These are phyloP conservation scores for Spergularia bocconei DNA, from an alignment of 148 eudicot genomes.

Conservation along the genomic window DNA sequence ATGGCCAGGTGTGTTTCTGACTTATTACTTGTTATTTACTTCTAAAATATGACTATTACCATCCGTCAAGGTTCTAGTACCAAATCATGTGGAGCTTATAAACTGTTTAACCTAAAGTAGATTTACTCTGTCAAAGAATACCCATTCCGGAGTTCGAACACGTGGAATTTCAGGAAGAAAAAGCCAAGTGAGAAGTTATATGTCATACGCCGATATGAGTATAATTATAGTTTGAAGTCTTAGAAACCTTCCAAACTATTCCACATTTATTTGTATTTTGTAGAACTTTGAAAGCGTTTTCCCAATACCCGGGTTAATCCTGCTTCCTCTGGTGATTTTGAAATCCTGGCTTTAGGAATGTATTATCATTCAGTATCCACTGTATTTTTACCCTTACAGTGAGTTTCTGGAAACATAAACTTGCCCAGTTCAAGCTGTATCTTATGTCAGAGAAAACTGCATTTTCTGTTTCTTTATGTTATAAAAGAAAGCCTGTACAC, in stretches of 20 bases:
- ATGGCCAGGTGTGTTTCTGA: conserved; percentile 65
- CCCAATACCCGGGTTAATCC: too few relatives aligned
- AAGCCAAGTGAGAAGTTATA: background rate
- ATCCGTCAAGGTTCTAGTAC: background rate
- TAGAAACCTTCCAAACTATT: background rate
- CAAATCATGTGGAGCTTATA: background rate
- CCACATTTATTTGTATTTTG: too few relatives aligned
- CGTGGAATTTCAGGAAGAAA: background rate
- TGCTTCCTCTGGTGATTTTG: too few relatives aligned
- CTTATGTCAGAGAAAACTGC: too few relatives aligned
- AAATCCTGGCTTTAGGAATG: too few relatives aligned
- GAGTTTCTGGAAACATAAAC: too few relatives aligned
- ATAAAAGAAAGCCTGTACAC: too few relatives aligned
- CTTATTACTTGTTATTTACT: conserved; percentile 13
- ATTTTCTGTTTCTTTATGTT: too few relatives aligned
- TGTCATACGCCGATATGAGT: background rate
- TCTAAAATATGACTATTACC: background rate
- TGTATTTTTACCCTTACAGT: too few relatives aligned
- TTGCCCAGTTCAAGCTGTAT: too few relatives aligned
- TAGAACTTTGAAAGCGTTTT: too few relatives aligned
- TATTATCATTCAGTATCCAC: too few relatives aligned
- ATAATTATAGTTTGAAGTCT: background rate
- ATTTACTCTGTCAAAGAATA: background rate
- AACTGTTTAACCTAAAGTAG: background rate
- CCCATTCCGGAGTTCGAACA: background rate